Conservation (phyloP, 352 stramenopile genomes). For the Pythium pectinolyticum region DNA sequence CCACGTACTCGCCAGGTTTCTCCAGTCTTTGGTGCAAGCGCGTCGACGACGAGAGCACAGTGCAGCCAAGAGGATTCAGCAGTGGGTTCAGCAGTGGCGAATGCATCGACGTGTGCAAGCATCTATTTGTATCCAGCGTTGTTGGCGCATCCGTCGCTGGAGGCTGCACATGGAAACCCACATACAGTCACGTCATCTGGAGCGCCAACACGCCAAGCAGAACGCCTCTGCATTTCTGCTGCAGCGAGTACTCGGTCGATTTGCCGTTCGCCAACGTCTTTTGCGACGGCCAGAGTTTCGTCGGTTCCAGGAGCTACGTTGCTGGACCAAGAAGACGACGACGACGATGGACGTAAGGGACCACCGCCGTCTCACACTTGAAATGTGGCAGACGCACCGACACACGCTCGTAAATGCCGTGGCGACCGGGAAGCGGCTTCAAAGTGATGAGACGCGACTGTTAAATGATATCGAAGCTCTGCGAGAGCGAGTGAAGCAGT, state of each 20-base stretch:
- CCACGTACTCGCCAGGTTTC: conserved; percentile 26
- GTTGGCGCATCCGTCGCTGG: conserved; percentile 39
- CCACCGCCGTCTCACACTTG: too few species aligned
- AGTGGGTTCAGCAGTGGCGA: conserved; percentile 27
- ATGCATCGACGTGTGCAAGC: conserved; percentile 10
- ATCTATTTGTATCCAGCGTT: conserved; percentile 38
- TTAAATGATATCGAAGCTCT: conserved; percentile 35
- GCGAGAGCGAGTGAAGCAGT: conserved; percentile 25
- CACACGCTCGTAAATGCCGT: neutral
- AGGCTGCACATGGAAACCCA: neutral
- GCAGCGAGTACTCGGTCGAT: conserved; percentile 39
- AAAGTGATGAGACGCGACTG: conserved; percentile 32
- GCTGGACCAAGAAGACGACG: neutral
- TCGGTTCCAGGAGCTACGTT: conserved; percentile 5
- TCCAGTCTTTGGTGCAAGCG: conserved; percentile 12
- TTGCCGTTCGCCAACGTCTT: conserved; percentile 34
- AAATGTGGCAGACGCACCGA: neutral
- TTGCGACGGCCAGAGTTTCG: conserved; percentile 30
- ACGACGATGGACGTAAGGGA: neutral
- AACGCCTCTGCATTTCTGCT: conserved; percentile 44
- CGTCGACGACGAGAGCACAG: neutral
- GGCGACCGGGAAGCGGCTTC: conserved; percentile 28
- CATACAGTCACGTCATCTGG: conserved; percentile 28
- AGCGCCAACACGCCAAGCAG: conserved; percentile 32
- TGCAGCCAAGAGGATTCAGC: conserved; percentile 30